Conservation (phyloP, 352 stramenopile genomes). For the Pythium plurisporium region DNA sequence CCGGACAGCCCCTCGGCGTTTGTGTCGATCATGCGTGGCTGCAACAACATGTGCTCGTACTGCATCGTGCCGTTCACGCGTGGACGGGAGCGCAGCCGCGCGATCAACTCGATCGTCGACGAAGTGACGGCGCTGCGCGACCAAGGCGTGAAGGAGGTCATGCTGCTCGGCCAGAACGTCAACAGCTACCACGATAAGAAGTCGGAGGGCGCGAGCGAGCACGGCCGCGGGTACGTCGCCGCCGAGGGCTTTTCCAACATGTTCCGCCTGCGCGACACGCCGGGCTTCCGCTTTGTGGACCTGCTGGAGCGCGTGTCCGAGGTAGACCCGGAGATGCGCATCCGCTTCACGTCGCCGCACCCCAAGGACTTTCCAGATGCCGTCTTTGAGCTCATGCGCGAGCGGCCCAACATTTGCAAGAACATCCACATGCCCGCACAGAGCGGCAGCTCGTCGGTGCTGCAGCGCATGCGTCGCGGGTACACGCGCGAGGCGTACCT, state of each 20-base stretch:
- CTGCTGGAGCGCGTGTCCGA: constrained; percentile 92
- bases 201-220: constrained; percentile 56
- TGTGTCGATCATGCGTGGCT: constrained; percentile 98
- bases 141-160: constrained; percentile 96
- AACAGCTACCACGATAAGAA: constrained; percentile 98
- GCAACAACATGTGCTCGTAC: constrained; percentile 99
- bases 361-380: constrained; percentile 98
- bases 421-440: constrained; percentile 98
- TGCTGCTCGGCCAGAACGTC: constrained; percentile 99
- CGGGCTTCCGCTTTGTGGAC: constrained; percentile 96
- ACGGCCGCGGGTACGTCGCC: constrained; percentile 73
- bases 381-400: constrained; percentile 85
- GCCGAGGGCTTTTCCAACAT: constrained; percentile 95
- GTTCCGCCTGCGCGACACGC: constrained; percentile 82
- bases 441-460: constrained; percentile 86
- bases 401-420: constrained; percentile 96
- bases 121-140: constrained; percentile 90
- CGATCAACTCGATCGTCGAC: constrained; percentile 92
- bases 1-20: constrained; percentile 89
- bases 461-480: constrained; percentile 93
- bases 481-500: constrained; percentile 98
- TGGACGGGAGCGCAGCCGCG: constrained; percentile 92
- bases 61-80: constrained; percentile 99
- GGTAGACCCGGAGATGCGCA: constrained; percentile 93
- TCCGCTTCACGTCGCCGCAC: constrained; percentile 99